A percentile compares a stretch with the other conserved stretches of the same genome.
Evolutionary conservation across 2,329 filamentous ascomycete genomes (phyloP).

Genomic region (Chrysoporthe deuterocubensis): DNA sequence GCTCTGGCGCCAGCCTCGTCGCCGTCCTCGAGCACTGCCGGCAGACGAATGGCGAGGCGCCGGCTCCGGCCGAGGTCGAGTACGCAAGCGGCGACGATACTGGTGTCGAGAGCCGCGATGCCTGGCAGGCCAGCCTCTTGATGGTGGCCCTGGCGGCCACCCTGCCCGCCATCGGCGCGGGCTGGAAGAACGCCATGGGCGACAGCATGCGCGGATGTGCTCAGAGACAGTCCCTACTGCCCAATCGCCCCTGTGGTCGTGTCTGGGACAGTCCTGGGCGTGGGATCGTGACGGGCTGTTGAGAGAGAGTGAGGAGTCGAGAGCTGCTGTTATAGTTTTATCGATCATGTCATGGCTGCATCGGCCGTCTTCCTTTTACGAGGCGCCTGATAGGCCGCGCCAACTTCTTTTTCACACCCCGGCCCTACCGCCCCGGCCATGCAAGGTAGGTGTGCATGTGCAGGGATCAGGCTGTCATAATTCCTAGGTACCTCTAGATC

Average conservation of each 20-base stretch:
- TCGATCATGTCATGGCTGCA: slow-evolving; percentile 23
- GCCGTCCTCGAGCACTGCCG: slow-evolving; percentile 47
- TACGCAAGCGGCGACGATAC: slow-evolving; percentile 6
- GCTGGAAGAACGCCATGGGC: slow-evolving; percentile 26
- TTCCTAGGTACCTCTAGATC: background rate
- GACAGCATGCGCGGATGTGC: background rate
- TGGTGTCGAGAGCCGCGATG: slow-evolving; percentile 17
- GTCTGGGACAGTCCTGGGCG: background rate
- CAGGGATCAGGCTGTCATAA: slow-evolving; percentile 7
- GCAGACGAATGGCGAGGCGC: slow-evolving; percentile 45
- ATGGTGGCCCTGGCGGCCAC: slow-evolving; percentile 20
- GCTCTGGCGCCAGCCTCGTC: background rate
- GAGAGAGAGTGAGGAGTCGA: background rate
- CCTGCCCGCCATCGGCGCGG: slow-evolving; percentile 22
- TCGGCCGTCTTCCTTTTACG: slow-evolving; percentile 15
- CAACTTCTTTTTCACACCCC: too few species aligned
- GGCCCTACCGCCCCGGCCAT: background rate
- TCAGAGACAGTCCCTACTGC: background rate
- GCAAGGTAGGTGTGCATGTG: background rate
- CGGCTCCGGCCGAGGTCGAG: slow-evolving; percentile 14
- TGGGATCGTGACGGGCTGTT: background rate
- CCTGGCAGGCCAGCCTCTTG: slow-evolving; percentile 23
- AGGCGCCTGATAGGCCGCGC: slow-evolving; percentile 20
- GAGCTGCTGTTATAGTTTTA: background rate
- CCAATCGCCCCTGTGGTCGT: background rate